These are phyloP conservation scores for Hanseniaspora hatyaiensis DNA, from an alignment of 805 yeast species.

Conservation along the genomic window DNA sequence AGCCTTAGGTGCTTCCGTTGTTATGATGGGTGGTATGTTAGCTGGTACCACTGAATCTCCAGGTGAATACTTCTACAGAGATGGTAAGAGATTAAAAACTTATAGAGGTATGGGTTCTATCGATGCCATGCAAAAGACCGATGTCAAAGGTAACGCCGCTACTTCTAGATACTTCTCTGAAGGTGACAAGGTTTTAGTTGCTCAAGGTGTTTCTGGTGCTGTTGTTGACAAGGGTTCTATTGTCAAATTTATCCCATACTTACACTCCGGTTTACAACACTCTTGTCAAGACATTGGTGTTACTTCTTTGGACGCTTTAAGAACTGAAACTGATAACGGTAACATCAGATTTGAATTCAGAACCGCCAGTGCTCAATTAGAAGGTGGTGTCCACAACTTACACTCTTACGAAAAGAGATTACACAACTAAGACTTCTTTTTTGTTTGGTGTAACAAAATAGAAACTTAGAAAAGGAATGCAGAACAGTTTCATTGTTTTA, in stretches of 20 bases:
- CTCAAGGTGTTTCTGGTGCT: slow-evolving; percentile 97
- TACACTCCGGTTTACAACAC: slow-evolving; percentile 92
- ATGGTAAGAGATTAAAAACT: slow-evolving; percentile 91
- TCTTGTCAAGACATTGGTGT: slow-evolving; percentile 98
- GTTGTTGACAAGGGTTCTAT: slow-evolving; percentile 95
- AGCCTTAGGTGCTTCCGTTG: slow-evolving; percentile 91
- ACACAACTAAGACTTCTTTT: slow-evolving; percentile 47
- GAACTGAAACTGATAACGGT: slow-evolving; percentile 52
- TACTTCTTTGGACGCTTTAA: slow-evolving; percentile 49
- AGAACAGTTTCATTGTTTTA: too few species aligned
- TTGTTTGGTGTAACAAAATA: slow-evolving; percentile 18
- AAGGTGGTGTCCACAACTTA: slow-evolving; percentile 95
- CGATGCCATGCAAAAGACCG: slow-evolving; percentile 93
- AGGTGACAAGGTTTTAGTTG: slow-evolving; percentile 87
- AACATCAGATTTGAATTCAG: slow-evolving; percentile 87
- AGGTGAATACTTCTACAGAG: slow-evolving; percentile 94
- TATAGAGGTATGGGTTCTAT: slow-evolving; percentile 99
- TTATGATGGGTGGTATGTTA: slow-evolving; percentile 98
- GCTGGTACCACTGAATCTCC: slow-evolving; percentile 99
- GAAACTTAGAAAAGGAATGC: not conserved
- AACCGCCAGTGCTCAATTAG: slow-evolving; percentile 96
- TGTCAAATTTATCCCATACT: slow-evolving; percentile 85
- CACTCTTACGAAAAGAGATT: slow-evolving; percentile 95
- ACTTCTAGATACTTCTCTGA: slow-evolving; percentile 97
- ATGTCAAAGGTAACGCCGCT: slow-evolving; percentile 84